Evolutionary conservation across 169 alveolate genomes (phyloP), one percentile per base, ranked within the genome.

Genomic region (Perkinsus chesapeaki): DNA sequence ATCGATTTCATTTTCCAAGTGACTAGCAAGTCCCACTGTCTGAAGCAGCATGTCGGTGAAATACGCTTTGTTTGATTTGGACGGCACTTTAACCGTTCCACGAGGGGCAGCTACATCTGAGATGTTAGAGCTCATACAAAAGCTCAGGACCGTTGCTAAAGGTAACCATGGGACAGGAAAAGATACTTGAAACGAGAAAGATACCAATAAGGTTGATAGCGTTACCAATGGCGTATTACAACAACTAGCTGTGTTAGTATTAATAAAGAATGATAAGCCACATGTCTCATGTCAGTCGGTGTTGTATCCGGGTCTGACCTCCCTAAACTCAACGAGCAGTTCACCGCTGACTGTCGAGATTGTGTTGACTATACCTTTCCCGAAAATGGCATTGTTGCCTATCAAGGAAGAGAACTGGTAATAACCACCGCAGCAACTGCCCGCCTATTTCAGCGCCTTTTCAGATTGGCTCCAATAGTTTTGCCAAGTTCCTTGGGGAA

Each of bases 61-160:
- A 60, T 60, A 60, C 23, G 82, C 82, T 39, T 73, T 95, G 39
- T 98, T 98, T 93, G 99, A 98, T 92, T 95, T 98, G 38, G 99
- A 98, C 95, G 98, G 98, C 48, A 98, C 99, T 39, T 94, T 98
- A 9, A 97, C 99, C 9, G 95, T 95, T 31, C 94, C 98, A 0
- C 94, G 98, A 92, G 82, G 82, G 12, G 82, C 82, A 1, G 82
- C 82, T 60, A 94, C 94, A 91, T 91, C 91, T 43, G 96, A 97
- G 10, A 94, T 95, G 93, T 93, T 94, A 39, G 94, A 95, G n/a
- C 97, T 97, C 98, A 73, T 96, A 7, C 96, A 95, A 12, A 93
- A 96, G 92, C 91, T 97, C 0, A 91, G 91, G 43, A 92, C 92
- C 34, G 82, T 60, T 7, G 95, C 95, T 19, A 94, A 94, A 38